These are phyloP conservation scores for Stentor coeruleus DNA, from an alignment of 73 alveolate genomes.

Conservation along the genomic window DNA sequence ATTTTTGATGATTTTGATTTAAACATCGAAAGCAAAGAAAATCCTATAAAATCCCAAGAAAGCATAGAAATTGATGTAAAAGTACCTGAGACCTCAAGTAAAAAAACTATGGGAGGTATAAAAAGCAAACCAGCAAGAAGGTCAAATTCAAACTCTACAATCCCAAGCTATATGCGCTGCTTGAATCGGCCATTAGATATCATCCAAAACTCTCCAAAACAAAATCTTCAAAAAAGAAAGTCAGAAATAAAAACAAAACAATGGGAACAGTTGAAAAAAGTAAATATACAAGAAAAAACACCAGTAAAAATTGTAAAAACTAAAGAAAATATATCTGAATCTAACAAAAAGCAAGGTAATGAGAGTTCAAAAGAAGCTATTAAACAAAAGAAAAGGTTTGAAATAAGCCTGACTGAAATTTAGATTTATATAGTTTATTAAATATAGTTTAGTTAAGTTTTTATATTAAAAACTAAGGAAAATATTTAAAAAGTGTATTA, in stretches of 20 bases:
- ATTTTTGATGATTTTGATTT: neutral
- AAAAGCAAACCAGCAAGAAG: neutral
- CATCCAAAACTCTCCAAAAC: neutral
- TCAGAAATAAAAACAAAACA: neutral
- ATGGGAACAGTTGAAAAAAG: neutral
- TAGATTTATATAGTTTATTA: too few species aligned
- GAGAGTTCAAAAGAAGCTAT: neutral
- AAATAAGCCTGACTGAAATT: too few species aligned
- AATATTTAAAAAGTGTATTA: too few species aligned
- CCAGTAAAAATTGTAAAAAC: neutral
- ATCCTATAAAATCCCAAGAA: neutral
- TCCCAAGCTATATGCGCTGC: too few species aligned
- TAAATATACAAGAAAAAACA: neutral
- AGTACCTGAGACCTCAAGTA: neutral
- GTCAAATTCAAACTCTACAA: neutral
- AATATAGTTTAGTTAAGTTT: too few species aligned
- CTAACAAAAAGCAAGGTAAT: neutral
- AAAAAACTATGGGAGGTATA: neutral
- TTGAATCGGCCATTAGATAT: too few species aligned
- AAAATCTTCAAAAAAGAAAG: neutral
- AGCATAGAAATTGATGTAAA: too few species aligned
- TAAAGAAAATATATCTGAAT: neutral
- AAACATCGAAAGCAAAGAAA: neutral
- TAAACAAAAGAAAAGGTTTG: constrained; percentile 5
- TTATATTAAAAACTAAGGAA: too few species aligned